Conservation (phyloP, 2,329 filamentous ascomycete genomes). For the Fusarium liriodendri region DNA sequence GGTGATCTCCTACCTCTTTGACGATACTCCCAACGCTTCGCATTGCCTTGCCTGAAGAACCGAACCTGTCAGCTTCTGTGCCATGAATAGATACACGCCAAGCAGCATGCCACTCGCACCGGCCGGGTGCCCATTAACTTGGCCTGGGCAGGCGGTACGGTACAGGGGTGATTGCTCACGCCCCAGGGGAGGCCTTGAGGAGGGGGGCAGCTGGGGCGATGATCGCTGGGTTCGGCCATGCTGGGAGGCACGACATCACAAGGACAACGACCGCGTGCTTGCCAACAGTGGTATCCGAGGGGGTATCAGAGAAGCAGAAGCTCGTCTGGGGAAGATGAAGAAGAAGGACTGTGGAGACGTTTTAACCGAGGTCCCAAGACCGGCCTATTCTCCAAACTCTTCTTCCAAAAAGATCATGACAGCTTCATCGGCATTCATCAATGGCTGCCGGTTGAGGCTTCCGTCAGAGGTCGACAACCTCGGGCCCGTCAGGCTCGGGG, state of each 20-base stretch:
- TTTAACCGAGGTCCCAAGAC: neutral
- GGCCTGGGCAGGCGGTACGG: neutral
- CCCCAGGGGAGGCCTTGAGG: neutral
- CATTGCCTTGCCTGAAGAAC: neutral
- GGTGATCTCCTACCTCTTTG: neutral
- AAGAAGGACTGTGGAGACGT: neutral
- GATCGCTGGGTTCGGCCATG: neutral
- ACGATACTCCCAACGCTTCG: neutral
- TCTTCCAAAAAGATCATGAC: neutral
- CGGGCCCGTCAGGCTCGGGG: neutral
- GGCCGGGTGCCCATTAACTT: neutral
- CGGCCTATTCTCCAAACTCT: neutral
- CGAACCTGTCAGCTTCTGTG: neutral
- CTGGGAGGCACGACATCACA: neutral
- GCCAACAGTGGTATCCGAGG: neutral
- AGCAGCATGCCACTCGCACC: neutral
- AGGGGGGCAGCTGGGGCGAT: neutral
- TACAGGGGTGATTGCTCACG: neutral
- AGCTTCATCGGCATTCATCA: neutral
- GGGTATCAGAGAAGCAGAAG: neutral
- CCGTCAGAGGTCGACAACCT: neutral
- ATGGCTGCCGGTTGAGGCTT: neutral
- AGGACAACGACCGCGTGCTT: neutral
- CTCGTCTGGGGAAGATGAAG: neutral
- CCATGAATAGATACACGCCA: conserved; percentile 4